Base-by-base conservation (phyloP, 2,329 filamentous ascomycete species). In the Pezicula rhizophila region DNA sequence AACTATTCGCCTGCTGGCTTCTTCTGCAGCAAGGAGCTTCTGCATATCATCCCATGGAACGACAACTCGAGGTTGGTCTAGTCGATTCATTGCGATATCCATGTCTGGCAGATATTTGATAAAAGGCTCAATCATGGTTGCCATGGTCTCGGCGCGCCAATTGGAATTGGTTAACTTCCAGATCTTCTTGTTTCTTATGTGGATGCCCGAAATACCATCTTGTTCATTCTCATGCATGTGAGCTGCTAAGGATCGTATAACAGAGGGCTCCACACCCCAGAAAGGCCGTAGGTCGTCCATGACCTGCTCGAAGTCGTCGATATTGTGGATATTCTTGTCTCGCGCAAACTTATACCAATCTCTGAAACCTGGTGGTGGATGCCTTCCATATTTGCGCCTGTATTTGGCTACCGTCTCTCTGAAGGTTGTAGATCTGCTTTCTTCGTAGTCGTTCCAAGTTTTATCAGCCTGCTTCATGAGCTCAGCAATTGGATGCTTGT, bases 301-400 rank as follows among this genome's bases (percentile, higher is more conserved):
- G 49, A 84, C 79, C 51, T 80, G 78, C 58, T 82, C 77, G 65
- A 82, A 84, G 47, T 80, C 76, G 57, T 84, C 80, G 35, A 84
- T 70, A 8, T 83, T 69, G 48, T 82, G 64, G n/a, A 77, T 74
- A 33, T 78, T 66, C 39, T 69, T 68, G 23, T 75, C 68, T 17
- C 66, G 57, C 6, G 80, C 80, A 48, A 77, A 79, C 28, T 68
- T 64, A 56, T 78, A 74, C 80, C 81, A 84, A 42, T 71, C 66
- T 52, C 80, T 73, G 58, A 85, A 85, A n/a, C 77, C 78, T 0
- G 80, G 81, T 3, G 81, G 81, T 2, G 80, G 81, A 56, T 84
- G 78, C 20, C 80, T 71, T 18, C 78, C 79, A 52, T 80, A 72
- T 42, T 73, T 71, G 23, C 66, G 61, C 49, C 80, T 73, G 59